Evolutionary conservation across 2,329 filamentous ascomycete genomes (phyloP).

Genomic region (Aureobasidium uvarum): DNA sequence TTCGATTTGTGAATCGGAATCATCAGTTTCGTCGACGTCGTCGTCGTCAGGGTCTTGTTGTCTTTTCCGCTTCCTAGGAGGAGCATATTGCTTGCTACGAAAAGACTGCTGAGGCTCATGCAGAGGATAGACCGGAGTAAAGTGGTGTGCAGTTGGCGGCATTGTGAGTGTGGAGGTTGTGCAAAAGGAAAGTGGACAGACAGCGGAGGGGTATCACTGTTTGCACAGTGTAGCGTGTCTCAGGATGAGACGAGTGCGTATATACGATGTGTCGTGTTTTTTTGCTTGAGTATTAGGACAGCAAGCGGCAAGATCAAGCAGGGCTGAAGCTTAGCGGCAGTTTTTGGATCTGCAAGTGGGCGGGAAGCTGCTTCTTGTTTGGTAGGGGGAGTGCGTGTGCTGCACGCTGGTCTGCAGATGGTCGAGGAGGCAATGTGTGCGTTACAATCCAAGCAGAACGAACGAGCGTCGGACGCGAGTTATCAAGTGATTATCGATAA

Average conservation of each 20-base stretch:
- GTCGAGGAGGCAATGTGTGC: background rate
- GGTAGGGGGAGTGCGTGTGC: background rate
- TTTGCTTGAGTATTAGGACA: background rate
- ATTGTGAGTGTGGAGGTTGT: conserved; percentile 17
- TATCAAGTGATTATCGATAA: background rate
- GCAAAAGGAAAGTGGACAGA: background rate
- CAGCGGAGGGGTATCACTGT: background rate
- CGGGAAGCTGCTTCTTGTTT: conserved; percentile 3
- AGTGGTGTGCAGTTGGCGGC: conserved; percentile 24
- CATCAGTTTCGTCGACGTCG: conserved; percentile 30
- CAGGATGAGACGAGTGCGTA: background rate
- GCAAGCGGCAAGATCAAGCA: background rate
- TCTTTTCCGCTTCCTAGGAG: conserved; percentile 30
- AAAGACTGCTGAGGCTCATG: conserved; percentile 23
- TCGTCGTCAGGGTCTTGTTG: conserved; percentile 27
- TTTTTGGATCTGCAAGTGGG: conserved; percentile 12
- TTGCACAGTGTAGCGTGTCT: conserved; percentile 6
- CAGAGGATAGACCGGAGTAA: conserved; percentile 26
- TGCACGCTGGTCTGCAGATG: background rate
- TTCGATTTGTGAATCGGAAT: conserved; percentile 33
- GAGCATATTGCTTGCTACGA: conserved; percentile 26
- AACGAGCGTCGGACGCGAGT: background rate
- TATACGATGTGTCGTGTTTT: background rate
- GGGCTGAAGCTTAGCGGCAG: conserved; percentile 19
- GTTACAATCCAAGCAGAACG: background rate